Conservation (phyloP, 768 basidiomycete genomes). For the Gloeopeniophorella convolvens region DNA sequence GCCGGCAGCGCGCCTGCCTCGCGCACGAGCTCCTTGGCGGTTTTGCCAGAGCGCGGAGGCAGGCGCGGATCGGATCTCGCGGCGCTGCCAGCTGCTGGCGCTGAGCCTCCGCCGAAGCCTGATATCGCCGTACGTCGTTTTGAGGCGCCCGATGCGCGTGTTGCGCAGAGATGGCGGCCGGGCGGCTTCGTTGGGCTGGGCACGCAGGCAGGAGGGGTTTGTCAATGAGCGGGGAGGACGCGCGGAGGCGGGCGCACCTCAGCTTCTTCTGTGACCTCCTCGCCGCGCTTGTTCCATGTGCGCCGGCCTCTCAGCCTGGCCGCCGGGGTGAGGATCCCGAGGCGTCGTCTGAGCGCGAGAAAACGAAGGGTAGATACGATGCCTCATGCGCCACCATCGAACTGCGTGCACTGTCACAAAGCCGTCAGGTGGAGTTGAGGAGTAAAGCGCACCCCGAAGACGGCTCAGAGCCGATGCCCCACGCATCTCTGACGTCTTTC, state of each 20-base stretch:
- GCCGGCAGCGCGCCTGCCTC: slow-evolving; percentile 5
- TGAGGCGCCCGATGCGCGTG: too few relatives aligned
- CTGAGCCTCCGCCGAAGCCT: slow-evolving; percentile 7
- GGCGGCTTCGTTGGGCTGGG: too few relatives aligned
- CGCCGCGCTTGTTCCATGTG: slow-evolving; percentile 21
- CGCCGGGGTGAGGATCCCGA: slow-evolving; percentile 12
- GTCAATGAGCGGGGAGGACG: too few relatives aligned
- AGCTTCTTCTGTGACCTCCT: slow-evolving; percentile 14
- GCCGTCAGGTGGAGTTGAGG: too few relatives aligned
- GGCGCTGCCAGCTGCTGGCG: too few relatives aligned
- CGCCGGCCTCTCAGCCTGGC: slow-evolving; percentile 17
- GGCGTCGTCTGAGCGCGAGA: slow-evolving; percentile 7
- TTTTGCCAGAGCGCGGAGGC: slow-evolving; percentile 8
- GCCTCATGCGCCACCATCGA: slow-evolving; percentile 16
- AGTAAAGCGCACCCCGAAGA: slow-evolving; percentile 7
- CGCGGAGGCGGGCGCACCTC: slow-evolving; percentile 9
- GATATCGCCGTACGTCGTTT: slow-evolving; percentile 18
- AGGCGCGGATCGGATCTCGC: neutral
- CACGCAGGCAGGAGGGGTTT: too few relatives aligned
- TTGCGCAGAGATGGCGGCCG: too few relatives aligned
- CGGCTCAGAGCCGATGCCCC: slow-evolving; percentile 9
- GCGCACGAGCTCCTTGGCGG: slow-evolving; percentile 11
- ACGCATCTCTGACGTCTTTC: slow-evolving; percentile 10
- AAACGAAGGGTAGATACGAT: slow-evolving; percentile 20
- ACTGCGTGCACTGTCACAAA: neutral